Evolutionary conservation across 805 yeast species (phyloP), one percentile per base, ranked within the genome.

Genomic region (Lipomyces chichibuensis): DNA sequence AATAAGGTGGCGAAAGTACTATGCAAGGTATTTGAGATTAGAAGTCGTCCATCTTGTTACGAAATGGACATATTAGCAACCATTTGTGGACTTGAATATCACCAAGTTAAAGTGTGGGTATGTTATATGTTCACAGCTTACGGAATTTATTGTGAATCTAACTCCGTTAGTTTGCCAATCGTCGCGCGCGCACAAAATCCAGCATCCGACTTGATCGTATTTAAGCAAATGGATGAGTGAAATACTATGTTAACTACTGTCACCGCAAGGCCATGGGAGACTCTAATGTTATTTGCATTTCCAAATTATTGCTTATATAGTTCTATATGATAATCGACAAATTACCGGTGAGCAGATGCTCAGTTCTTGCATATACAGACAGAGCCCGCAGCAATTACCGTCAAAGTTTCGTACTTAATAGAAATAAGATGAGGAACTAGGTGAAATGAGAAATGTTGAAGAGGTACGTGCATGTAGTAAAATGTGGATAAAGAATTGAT

Each of bases 101-200:
- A 27, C 13, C 60, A 57, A 27, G 51, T 57, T 27, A 33, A 43
- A 23, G 32, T 57, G 1, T 57, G 60, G 60, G 60, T 57, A 20
- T 2, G 60, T 52, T 9, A 43, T 43, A 17, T 5, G 25, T 17
- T 43, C 20, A 9, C 49, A 1, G 11, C 20, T 6, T n/a, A 17
- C 6, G 9, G 20, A 17, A 37, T 13, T 37, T n/a, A 4, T n/a
- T 2, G 3, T 43, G 49, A 43, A 43, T 43, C 49, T 43, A 43
- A 43, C 49, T 17, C 49, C 25, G 20, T n/a, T 17, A 43, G 49
- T 43, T 43, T n/a, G 49, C 49, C 49, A 43, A 43, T 43, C 49
- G 49, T 8, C 20, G 49, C 2, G 20, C 49, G 9, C 49, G 49
- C 49, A 4, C 49, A 43, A 43, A 17, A 23, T 17, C 6, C 3